Conservation (phyloP, 1,139 yeast species). For the Saccharomyces hybrid region DNA sequence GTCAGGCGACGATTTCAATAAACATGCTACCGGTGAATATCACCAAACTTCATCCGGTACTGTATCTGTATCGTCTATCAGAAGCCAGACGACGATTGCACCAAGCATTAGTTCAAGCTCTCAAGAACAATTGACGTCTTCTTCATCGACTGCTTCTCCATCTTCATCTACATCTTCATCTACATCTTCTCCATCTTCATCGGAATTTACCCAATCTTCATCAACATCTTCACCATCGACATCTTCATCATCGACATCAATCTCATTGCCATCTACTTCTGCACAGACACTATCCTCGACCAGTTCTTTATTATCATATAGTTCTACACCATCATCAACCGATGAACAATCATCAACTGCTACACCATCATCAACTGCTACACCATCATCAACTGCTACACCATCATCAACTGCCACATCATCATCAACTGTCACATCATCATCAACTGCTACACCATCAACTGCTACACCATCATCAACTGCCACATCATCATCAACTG, state of each 20-base stretch:
- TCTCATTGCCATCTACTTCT: background rate
- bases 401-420: background rate
- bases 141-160: background rate
- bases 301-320: background rate
- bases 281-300: background rate
- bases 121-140: background rate
- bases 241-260: background rate
- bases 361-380: background rate
- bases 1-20: background rate
- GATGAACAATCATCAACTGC: background rate
- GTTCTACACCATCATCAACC: background rate
- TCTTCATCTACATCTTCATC: background rate
- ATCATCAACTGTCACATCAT: too few relatives aligned
- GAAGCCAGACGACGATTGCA: background rate
- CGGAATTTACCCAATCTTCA: background rate
- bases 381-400: background rate
- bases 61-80: background rate
- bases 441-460: background rate
- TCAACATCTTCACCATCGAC: background rate
- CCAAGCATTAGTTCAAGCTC: background rate
- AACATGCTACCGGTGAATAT: background rate
- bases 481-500: background rate
- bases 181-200: background rate
- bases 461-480: background rate
- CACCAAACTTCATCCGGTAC: background rate